Evolutionary conservation across 768 basidiomycete genomes (phyloP).

Genomic region (Podaxis sp.): DNA sequence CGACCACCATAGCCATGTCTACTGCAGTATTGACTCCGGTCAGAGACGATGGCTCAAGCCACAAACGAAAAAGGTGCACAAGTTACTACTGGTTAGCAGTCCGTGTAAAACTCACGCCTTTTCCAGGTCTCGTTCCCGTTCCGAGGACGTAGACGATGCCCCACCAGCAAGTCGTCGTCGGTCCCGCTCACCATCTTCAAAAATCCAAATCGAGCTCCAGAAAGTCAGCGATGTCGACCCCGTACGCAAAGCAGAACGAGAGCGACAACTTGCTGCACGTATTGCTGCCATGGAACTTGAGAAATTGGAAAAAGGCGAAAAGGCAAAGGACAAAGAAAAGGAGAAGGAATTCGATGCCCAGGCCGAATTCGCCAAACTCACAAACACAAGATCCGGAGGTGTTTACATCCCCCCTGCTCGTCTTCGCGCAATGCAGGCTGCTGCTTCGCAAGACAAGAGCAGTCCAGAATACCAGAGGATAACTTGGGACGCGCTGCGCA

Average conservation of each 20-base stretch:
- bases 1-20: conserved; percentile 35
- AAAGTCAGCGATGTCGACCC: conserved; percentile 75
- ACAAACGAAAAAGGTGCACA: conserved; percentile 52
- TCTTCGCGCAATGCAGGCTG: conserved; percentile 85
- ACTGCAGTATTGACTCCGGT: conserved; percentile 35
- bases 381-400: conserved; percentile 83
- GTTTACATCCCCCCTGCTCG: conserved; percentile 97
- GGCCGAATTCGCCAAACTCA: conserved; percentile 88
- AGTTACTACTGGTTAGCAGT: background rate
- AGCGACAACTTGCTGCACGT: conserved; percentile 74
- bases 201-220: conserved; percentile 27
- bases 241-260: conserved; percentile 70
- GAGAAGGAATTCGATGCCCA: conserved; percentile 63
- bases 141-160: conserved; percentile 36
- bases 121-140: conserved; percentile 51
- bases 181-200: conserved; percentile 41
- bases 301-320: conserved; percentile 44
- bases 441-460: conserved; percentile 77
- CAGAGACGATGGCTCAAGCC: conserved; percentile 28
- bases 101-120: background rate
- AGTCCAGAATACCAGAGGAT: conserved; percentile 91
- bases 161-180: conserved; percentile 47
- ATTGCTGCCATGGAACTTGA: conserved; percentile 70
- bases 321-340: conserved; percentile 31
- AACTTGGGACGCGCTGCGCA: conserved; percentile 97